Evolutionary conservation across 140 eudicot species (phyloP).

Genomic region (Bidens hawaiensis): DNA sequence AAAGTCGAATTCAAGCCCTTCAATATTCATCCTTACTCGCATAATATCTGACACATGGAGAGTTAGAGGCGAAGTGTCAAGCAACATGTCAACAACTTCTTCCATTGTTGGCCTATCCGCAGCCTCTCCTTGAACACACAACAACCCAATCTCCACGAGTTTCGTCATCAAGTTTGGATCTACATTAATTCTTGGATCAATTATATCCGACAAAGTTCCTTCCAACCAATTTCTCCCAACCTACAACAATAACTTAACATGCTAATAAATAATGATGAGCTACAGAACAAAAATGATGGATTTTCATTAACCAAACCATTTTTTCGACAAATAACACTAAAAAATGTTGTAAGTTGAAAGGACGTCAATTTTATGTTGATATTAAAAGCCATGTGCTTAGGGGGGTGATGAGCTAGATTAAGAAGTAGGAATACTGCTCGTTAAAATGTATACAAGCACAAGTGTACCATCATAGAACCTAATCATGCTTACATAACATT

Average conservation of each 20-base stretch:
- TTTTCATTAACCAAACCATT: neutral
- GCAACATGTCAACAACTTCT: constrained; percentile 28
- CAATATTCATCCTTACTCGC: neutral
- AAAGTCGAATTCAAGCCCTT: too few relatives aligned
- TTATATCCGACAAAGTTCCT: neutral
- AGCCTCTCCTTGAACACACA: constrained; percentile 8
- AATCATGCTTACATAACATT: constrained; percentile 4
- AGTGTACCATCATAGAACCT: neutral
- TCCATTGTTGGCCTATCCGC: constrained; percentile 23
- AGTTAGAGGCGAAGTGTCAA: neutral
- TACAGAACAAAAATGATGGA: neutral
- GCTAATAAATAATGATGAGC: neutral
- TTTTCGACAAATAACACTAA: neutral
- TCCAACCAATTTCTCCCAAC: neutral
- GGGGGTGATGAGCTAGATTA: too few relatives aligned
- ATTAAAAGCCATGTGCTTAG: too few relatives aligned
- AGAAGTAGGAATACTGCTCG: too few relatives aligned
- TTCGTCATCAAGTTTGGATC: neutral
- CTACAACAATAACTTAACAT: neutral
- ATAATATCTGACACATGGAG: constrained; percentile 15
- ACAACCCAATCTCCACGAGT: constrained; percentile 13
- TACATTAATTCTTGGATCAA: neutral
- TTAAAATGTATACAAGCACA: neutral
- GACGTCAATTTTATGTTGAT: too few relatives aligned
- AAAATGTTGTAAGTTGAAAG: neutral